Conservation (phyloP, 2,329 filamentous ascomycete species). For the Penicillium capsulatum region DNA sequence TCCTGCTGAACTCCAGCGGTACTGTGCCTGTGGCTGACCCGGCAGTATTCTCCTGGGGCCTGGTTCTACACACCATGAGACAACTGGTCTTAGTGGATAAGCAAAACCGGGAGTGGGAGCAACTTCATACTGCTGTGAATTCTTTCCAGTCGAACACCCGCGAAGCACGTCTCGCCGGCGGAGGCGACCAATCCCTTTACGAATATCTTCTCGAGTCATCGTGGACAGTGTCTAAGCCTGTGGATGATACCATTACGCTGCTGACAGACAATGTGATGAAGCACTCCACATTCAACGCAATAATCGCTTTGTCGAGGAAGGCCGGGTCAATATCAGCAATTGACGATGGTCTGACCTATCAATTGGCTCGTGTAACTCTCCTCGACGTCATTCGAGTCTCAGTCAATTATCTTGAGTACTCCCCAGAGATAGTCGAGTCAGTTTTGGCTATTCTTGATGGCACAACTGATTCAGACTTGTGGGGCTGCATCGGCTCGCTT, state of each 20-base stretch:
- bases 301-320: slow-evolving; percentile 43
- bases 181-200: slow-evolving; percentile 40
- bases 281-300: slow-evolving; percentile 48
- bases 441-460: slow-evolving; percentile 62
- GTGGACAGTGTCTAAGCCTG: slow-evolving; percentile 33
- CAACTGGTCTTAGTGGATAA: slow-evolving; percentile 59
- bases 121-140: slow-evolving; percentile 41
- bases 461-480: slow-evolving; percentile 19
- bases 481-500: slow-evolving; percentile 14
- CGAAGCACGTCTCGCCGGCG: slow-evolving; percentile 25
- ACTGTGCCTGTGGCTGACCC: slow-evolving; percentile 64
- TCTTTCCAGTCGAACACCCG: slow-evolving; percentile 38
- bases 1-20: slow-evolving; percentile 58
- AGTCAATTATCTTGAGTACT: slow-evolving; percentile 65
- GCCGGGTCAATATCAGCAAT: slow-evolving; percentile 48
- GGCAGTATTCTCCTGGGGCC: slow-evolving; percentile 74
- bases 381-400: slow-evolving; percentile 67
- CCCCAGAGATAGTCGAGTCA: slow-evolving; percentile 63
- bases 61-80: slow-evolving; percentile 68
- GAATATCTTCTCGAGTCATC: slow-evolving; percentile 48
- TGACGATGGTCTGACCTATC: slow-evolving; percentile 53
- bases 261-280: slow-evolving; percentile 47
- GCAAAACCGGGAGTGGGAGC: slow-evolving; percentile 48
- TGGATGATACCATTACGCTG: slow-evolving; percentile 47
- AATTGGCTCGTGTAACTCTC: slow-evolving; percentile 60